phyloP scores from a whole-genome alignment of 805 yeast species.

The Martiniozyma abietophila region DNA sequence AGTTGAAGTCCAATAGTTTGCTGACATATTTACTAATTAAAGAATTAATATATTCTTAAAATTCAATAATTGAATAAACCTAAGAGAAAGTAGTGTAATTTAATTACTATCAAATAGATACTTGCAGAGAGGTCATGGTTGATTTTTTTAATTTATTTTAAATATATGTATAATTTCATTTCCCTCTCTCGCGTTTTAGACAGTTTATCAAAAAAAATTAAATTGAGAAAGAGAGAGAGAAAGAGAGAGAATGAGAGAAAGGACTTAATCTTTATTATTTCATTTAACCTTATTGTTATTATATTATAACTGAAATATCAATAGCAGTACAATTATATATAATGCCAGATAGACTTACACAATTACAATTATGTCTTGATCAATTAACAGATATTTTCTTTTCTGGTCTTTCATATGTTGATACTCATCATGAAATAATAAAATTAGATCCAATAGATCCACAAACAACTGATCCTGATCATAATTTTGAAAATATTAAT shows the following conservation, averaged over 20 bases:
- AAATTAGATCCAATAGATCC: conserved; percentile 40
- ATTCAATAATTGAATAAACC: too few relatives aligned
- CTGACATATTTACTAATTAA: conserved; percentile 42
- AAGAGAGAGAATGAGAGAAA: too few relatives aligned
- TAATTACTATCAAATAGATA: too few relatives aligned
- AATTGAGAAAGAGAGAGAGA: too few relatives aligned
- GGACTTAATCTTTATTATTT: too few relatives aligned
- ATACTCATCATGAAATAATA: conserved; percentile 59
- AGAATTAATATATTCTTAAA: too few relatives aligned
- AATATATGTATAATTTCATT: too few relatives aligned
- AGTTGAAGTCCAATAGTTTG: conserved; percentile 81
- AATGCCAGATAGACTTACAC: conserved; percentile 85
- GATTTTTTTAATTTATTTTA: too few relatives aligned
- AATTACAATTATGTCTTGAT: conserved; percentile 81
- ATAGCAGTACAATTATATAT: not conserved
- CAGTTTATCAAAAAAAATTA: too few relatives aligned
- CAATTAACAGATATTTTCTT: conserved; percentile 72
- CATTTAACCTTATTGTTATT: not conserved
- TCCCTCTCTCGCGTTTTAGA: too few relatives aligned
- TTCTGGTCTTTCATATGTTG: conserved; percentile 71
- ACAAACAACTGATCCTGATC: conserved; percentile 53
- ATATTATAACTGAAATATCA: not conserved
- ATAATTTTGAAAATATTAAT: conserved; percentile 32
- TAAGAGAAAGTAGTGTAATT: too few relatives aligned
- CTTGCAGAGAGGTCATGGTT: too few relatives aligned